Percentiles rank a stretch among this genome's conserved stretches.
These are phyloP conservation scores for Leccinum subgranulosum DNA, from an alignment of 768 basidiomycete species.

Conservation along the genomic window DNA sequence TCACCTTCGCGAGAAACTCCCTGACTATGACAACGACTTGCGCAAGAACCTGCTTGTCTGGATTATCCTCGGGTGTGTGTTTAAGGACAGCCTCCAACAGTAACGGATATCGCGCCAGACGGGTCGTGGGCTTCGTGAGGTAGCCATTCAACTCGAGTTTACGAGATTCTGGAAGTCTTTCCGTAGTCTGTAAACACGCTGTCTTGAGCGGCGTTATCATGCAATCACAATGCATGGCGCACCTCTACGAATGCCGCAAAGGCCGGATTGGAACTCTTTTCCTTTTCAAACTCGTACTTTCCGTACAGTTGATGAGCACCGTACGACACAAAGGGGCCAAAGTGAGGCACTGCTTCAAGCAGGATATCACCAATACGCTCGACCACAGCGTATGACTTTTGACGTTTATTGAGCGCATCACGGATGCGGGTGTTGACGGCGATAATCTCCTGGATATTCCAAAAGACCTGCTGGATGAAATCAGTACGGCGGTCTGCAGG, in stretches of 20 bases:
- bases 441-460: slow-evolving; percentile 95
- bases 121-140: slow-evolving; percentile 95
- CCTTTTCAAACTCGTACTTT: slow-evolving; percentile 99
- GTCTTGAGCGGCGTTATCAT: not conserved
- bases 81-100: slow-evolving; percentile 90
- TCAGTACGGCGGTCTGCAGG: slow-evolving; percentile 72
- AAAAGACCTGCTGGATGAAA: slow-evolving; percentile 93
- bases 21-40: slow-evolving; percentile 75
- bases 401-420: slow-evolving; percentile 91
- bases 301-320: slow-evolving; percentile 97
- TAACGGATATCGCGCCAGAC: slow-evolving; percentile 94
- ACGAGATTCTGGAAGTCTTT: slow-evolving; percentile 90
- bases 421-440: slow-evolving; percentile 88
- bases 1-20: slow-evolving; percentile 84
- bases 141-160: slow-evolving; percentile 98
- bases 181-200: slow-evolving; percentile 59
- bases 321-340: slow-evolving; percentile 91
- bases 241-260: slow-evolving; percentile 98
- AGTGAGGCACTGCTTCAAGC: slow-evolving; percentile 80
- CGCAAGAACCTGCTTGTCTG: slow-evolving; percentile 75
- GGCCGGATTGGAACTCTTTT: slow-evolving; percentile 87
- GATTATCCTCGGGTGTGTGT: slow-evolving; percentile 85
- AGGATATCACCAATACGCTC: slow-evolving; percentile 90
- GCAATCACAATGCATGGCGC: slow-evolving; percentile 10
- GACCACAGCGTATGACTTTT: slow-evolving; percentile 93